These are phyloP conservation scores for Cinchona pubescens DNA, from an alignment of 257 asterid species.

Conservation along the genomic window DNA sequence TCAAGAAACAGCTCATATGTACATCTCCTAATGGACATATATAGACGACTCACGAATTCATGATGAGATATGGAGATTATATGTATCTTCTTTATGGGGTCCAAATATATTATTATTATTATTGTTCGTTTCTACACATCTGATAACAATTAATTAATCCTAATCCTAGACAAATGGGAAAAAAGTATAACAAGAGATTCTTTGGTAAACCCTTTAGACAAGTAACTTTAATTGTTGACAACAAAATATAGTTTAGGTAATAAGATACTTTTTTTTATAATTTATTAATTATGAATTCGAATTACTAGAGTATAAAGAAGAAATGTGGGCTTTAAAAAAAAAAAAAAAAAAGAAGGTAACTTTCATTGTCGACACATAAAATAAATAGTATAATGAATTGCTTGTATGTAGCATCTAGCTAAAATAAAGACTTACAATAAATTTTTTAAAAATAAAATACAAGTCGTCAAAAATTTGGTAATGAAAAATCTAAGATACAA, in stretches of 20 bases:
- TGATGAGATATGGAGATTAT: conserved; percentile 55
- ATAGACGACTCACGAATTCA: conserved; percentile 32
- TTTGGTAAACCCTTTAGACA: conserved; percentile 9
- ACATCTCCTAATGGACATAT: conserved; percentile 17
- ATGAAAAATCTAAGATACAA: background rate
- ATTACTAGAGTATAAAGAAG: too few species aligned
- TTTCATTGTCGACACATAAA: too few species aligned
- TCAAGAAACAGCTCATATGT: conserved; percentile 59
- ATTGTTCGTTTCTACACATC: conserved; percentile 6
- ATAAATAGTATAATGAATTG: too few species aligned
- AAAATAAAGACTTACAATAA: background rate
- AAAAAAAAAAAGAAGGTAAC: background rate
- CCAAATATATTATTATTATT: too few species aligned
- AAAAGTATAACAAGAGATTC: background rate
- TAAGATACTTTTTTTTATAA: too few species aligned
- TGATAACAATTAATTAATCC: too few species aligned
- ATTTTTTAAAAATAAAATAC: too few species aligned
- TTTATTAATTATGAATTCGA: too few species aligned
- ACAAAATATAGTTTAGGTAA: too few species aligned
- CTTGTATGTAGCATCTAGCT: background rate
- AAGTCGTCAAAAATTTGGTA: background rate
- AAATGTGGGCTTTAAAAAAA: too few species aligned
- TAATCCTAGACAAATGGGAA: background rate
- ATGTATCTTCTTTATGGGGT: conserved; percentile 61
- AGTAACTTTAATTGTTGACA: conserved; percentile 19